Conservation (phyloP, 768 basidiomycete species). For the Leccinum olivaceopallidum region DNA sequence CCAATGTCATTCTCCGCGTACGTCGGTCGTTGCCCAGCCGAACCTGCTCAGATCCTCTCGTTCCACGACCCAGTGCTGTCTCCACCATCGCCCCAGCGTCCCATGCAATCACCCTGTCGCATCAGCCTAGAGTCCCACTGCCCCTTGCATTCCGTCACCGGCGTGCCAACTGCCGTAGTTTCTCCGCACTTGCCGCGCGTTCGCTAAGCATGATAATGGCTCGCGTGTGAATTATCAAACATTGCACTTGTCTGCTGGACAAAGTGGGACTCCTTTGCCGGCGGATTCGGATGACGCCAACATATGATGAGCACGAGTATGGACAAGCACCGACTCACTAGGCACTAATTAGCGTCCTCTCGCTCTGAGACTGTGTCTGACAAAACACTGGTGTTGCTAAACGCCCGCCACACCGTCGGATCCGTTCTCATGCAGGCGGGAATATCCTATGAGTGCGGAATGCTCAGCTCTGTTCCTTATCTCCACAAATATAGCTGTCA, state of each 20-base stretch:
- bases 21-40: slow-evolving; percentile 27
- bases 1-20: slow-evolving; percentile 33
- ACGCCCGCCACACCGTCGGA: background rate
- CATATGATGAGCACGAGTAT: background rate
- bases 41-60: background rate
- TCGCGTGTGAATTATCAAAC: slow-evolving; percentile 1
- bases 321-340: background rate
- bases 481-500: background rate
- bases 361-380: too few species aligned
- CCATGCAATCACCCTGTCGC: background rate
- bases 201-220: slow-evolving; percentile 1
- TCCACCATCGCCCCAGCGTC: background rate
- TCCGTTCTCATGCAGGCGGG: background rate
- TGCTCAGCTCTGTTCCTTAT: background rate
- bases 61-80: background rate
- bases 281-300: slow-evolving; percentile 6
- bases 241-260: background rate
- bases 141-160: background rate
- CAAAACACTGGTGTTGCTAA: background rate
- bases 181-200: slow-evolving; percentile 11
- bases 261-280: background rate
- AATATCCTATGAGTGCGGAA: background rate
- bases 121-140: background rate
- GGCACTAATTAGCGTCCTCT: background rate
- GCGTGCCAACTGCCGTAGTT: background rate